phyloP scores from a whole-genome alignment of 148 eudicot species.

The Silene latifolia region DNA sequence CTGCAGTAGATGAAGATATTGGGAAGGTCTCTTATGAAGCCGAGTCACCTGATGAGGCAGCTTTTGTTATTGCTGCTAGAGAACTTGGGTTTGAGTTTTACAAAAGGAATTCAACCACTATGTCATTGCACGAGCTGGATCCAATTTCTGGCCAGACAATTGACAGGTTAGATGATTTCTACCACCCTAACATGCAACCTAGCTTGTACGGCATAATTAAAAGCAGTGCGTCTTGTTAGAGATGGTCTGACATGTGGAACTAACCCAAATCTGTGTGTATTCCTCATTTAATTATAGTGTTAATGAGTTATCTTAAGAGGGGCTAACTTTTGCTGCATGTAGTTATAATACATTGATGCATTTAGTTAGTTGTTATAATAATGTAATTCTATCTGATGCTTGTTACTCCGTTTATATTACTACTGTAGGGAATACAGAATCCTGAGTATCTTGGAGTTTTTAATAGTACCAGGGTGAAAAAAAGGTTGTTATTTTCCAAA shows the following conservation, averaged over 20 bases:
- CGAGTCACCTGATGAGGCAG: constrained; percentile 97
- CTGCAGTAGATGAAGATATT: constrained; percentile 68
- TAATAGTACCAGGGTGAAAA: too few relatives aligned
- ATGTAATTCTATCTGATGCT: neutral
- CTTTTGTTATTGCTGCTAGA: constrained; percentile 94
- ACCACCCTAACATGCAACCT: neutral
- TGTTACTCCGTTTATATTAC: neutral
- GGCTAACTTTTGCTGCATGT: too few relatives aligned
- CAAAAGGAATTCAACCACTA: constrained; percentile 75
- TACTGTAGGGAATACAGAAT: constrained; percentile 57
- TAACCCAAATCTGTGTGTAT: too few relatives aligned
- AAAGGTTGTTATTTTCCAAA: constrained; percentile 60
- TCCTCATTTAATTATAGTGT: too few relatives aligned
- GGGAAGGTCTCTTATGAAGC: constrained; percentile 85
- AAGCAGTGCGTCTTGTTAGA: too few relatives aligned
- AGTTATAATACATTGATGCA: too few relatives aligned
- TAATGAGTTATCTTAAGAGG: too few relatives aligned
- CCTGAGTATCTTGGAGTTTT: constrained; percentile 74
- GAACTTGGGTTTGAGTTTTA: constrained; percentile 90
- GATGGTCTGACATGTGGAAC: too few relatives aligned
- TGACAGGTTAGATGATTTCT: constrained; percentile 57
- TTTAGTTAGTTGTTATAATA: neutral
- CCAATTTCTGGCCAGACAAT: constrained; percentile 51
- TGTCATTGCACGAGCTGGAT: constrained; percentile 64
- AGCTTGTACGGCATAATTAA: too few relatives aligned